Base-by-base conservation (phyloP, 805 yeast species). In the Lachancea waltii region DNA sequence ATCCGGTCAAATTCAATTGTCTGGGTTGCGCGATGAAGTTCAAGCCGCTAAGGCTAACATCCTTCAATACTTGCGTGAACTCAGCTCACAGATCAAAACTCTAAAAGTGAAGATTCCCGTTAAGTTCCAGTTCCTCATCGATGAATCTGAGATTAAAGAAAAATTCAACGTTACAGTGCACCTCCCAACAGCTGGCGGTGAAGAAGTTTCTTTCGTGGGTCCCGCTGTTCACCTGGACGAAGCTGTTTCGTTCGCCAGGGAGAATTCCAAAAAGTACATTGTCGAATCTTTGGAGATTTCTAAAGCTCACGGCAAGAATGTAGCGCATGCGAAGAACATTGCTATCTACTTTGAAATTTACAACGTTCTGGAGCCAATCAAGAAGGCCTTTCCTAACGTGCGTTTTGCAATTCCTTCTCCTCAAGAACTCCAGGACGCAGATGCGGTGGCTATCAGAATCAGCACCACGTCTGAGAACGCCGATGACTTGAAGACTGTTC, bases 241-340 rank as follows among this genome's bases (percentile, higher is more conserved):
- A 13, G 97, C 97, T 14, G 67, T 81, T 44, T 68, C 67, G 20
- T 65, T 63, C 42, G 85, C 90, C 11, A 73, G 79, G 58, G 57
- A 69, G 34, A 67, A 76, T 29, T 74, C 92, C 23, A 67, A 77
- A 33, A 69, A 74, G 39, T 77, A 70, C 55, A 66, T 70, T 40
- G 75, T 80, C 28, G 86, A 79, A 47, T 64, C 77, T 24, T 69
- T 92, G 54, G 95, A 87, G 52, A 79, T 92, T 60, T 78, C 94
- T 8, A 81, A 75, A 61, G 95, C 97, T 21, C 97, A 92, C 59
- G 84, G 86, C 53, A 85, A 83, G 47, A 76, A 85, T 54, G 55
- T 75, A 37, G 58, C 66, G 13, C 97, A 92, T 53, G 96, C 95
- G 7, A 75, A 76, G 44, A 72, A 78, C 28, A 68, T 92, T 41